Conservation (phyloP, 352 stramenopile species). For the Pythium dissotocum region DNA sequence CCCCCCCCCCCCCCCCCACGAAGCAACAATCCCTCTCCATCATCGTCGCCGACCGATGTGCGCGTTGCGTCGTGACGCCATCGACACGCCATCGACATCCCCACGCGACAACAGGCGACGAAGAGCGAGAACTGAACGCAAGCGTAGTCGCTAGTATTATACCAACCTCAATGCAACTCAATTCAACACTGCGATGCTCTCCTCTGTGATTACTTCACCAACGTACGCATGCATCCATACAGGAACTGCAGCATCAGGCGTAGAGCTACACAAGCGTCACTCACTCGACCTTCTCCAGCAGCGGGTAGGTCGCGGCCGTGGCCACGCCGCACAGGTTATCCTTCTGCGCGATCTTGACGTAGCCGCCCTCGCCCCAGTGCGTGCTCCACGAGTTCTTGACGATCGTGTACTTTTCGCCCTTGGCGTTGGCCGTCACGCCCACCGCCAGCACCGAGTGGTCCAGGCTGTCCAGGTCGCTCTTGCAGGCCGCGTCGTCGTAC, state of each 20-base stretch:
- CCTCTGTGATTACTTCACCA: background rate
- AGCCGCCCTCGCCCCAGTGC: conserved; percentile 93
- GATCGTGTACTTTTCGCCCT: conserved; percentile 92
- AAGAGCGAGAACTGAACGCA: background rate
- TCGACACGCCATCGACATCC: background rate
- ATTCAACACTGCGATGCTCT: background rate
- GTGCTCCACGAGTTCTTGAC: conserved; percentile 96
- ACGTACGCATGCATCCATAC: background rate
- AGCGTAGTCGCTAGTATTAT: background rate
- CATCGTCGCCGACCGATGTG: background rate
- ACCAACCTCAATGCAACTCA: background rate
- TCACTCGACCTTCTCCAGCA: conserved; percentile 41
- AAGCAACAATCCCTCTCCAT: no score
- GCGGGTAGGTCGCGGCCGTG: conserved; percentile 82
- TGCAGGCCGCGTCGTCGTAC: conserved; percentile 89
- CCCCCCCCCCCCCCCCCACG: no score
- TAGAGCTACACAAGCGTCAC: background rate
- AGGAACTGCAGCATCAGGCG: background rate
- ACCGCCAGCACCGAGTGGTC: conserved; percentile 93
- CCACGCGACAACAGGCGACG: background rate
- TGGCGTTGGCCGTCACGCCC: conserved; percentile 78
- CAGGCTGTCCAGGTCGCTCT: conserved; percentile 88
- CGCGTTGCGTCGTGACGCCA: background rate
- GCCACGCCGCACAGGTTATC: conserved; percentile 96
- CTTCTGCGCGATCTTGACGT: conserved; percentile 91